Evolutionary conservation across 2,329 filamentous ascomycete genomes (phyloP), one percentile per base, ranked within the genome.

Genomic region (Sarocladium oryzae): DNA sequence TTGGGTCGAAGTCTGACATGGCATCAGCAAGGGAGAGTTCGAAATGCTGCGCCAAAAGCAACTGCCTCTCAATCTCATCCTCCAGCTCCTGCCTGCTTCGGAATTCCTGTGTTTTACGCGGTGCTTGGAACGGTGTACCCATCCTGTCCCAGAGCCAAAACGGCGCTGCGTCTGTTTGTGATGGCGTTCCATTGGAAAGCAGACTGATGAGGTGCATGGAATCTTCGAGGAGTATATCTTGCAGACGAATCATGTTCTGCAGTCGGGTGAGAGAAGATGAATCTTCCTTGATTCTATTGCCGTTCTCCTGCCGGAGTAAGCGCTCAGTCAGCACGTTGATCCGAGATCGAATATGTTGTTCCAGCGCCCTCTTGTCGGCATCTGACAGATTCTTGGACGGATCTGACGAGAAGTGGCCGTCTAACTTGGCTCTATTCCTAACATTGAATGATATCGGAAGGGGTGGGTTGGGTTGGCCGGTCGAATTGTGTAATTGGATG

Each of bases 101-200:
- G 20, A 49, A 26, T 6, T 18, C 11, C 2, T 37, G 20, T 10
- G 28, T n/a, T n/a, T 48, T 30, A 11, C 16, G 8, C 4, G 16
- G 43, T n/a, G 11, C n/a, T 28, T 18, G 28, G 13, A 30, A 30
- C 28, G 28, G 28, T 30, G 28, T 23, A 13, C 23, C 40, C 28
- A 48, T 8, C 11, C 26, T 62, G 35, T 69, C 59, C 66, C 68
- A 70, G 67, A 67, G 70, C 68, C 68, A 70, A 41, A 66, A 69
- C 1, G 68, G 68, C n/a, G 40, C 65, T 57, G 18, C 57, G 58
- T 28, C 56, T 61, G 55, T 69, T 69, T 7, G 4, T 11, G 26
- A 26, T 11, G 18, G 26, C 4, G 43, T 8, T 48, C n/a, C n/a
- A 13, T 48, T 21, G 21, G 43, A 32, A 9, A 48, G 15, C 11